These are phyloP conservation scores for Discostella pseudostelligera DNA, from an alignment of 108 stramenopile genomes.

Conservation along the genomic window DNA sequence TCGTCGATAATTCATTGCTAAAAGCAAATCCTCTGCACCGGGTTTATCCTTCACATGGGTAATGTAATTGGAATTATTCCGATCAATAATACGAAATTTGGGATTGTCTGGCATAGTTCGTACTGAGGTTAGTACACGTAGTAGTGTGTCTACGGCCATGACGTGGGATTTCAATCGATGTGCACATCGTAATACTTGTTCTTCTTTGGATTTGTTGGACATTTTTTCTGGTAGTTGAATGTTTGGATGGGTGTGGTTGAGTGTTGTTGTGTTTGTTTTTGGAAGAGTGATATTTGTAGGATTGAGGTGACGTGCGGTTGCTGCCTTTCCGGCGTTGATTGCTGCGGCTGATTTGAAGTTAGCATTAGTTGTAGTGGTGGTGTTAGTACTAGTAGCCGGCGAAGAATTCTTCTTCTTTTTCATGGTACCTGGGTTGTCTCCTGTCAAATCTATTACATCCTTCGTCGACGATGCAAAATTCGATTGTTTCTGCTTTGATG, in stretches of 20 bases:
- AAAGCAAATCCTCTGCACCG: constrained; percentile 73
- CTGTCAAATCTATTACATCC: background rate
- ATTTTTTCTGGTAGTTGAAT: constrained; percentile 74
- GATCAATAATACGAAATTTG: constrained; percentile 73
- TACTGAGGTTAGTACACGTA: constrained; percentile 51
- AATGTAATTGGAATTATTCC: constrained; percentile 54
- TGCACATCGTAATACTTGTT: constrained; percentile 73
- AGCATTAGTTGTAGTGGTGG: constrained; percentile 9
- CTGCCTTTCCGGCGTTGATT: constrained; percentile 52
- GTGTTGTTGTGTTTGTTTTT: constrained; percentile 17
- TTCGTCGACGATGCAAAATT: constrained; percentile 19
- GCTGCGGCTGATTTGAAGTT: constrained; percentile 42
- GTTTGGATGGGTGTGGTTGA: constrained; percentile 52
- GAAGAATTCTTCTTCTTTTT: background rate
- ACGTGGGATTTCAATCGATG: constrained; percentile 67
- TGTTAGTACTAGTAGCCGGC: constrained; percentile 10
- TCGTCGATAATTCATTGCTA: constrained; percentile 73
- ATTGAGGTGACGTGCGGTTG: constrained; percentile 24
- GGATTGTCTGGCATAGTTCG: constrained; percentile 46
- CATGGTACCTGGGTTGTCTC: constrained; percentile 7
- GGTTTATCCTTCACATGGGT: constrained; percentile 54
- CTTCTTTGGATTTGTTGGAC: constrained; percentile 72
- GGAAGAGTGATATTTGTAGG: background rate
- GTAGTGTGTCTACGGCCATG: constrained; percentile 73
- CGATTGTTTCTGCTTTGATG: constrained; percentile 25